Base-by-base conservation (phyloP, 129 eudicot genomes). In the Smallanthus sonchifolius region DNA sequence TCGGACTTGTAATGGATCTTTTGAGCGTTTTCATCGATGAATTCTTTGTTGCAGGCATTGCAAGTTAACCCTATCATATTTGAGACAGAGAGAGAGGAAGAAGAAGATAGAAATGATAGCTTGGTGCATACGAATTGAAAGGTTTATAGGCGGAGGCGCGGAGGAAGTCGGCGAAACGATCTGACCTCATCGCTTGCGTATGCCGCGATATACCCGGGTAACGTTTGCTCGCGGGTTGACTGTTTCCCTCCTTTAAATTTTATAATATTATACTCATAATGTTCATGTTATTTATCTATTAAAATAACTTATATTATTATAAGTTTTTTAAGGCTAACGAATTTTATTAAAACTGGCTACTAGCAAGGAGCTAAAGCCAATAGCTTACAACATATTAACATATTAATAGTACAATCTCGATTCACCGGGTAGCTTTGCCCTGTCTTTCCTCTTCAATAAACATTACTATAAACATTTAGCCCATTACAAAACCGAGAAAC, bases 1-100 rank as follows among this genome's bases (percentile, higher is more conserved):
- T 91, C 96, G 10, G 97, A 95, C 79, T 82, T 88, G 85, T 91
- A 95, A 88, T 94, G 99, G 59, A 80, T 77, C 73, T 91, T 88
- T 37, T 85, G 96, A 57, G 77, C 82, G 34, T 57, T 81, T 44
- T 84, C 93, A 66, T 85, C 90, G 0, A n/a, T 47, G 44, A 94
- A 80, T 79, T 83, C 85, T 79, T 78, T 88, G 86, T 94, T 94
- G 75, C 99, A 94, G 2, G 96, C 87, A 78, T 90, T 88, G 79
- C 98, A 94, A 2, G 85, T 70, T 30, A 92, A 64, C 35, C 84
- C 91, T 1, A 80, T 76, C 95, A 88, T 90, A 0, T 43, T 55
- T n/a, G n/a, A n/a, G n/a, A n/a, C n/a, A n/a, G 24, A 65, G 9
- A 4, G 59, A 62, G 48, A 71, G 5, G 11, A 4, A 30, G 19